phyloP scores from a whole-genome alignment of 306 rosid species.

The Quillaja saponaria region DNA sequence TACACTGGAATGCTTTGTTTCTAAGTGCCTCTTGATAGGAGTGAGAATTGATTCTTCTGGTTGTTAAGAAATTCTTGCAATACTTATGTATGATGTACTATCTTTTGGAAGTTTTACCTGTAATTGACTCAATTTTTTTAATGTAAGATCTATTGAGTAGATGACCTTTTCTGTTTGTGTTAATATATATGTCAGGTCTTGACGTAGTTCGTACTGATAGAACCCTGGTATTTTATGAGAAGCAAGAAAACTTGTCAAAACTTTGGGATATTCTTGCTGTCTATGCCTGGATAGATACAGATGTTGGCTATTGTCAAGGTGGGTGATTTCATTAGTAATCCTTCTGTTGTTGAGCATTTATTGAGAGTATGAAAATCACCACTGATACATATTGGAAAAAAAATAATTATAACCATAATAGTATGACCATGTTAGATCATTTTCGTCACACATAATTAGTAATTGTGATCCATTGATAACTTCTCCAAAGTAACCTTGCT shows the following conservation, averaged over 20 bases:
- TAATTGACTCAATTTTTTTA: neutral
- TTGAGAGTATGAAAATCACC: neutral
- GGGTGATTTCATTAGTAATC: constrained; percentile 27
- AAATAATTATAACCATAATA: too few relatives aligned
- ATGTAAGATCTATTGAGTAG: too few relatives aligned
- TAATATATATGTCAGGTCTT: constrained; percentile 66
- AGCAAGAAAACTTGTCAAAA: constrained; percentile 82
- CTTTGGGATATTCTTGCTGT: constrained; percentile 97
- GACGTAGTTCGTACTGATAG: constrained; percentile 97
- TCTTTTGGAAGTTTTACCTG: constrained; percentile 20
- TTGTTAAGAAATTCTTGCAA: too few relatives aligned
- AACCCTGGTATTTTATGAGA: constrained; percentile 92
- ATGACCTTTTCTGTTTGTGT: constrained; percentile 24
- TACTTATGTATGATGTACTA: neutral
- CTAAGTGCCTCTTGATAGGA: too few relatives aligned
- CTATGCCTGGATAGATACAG: constrained; percentile 94
- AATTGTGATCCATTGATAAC: neutral
- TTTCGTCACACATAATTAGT: neutral
- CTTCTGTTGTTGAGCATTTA: constrained; percentile 16
- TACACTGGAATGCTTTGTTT: too few relatives aligned
- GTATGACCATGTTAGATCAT: neutral
- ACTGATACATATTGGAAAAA: too few relatives aligned
- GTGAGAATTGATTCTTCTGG: too few relatives aligned
- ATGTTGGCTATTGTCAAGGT: constrained; percentile 98
- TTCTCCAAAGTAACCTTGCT: too few relatives aligned